Evolutionary conservation across 495 filamentous ascomycete genomes (phyloP), one percentile per base, ranked within the genome.

Genomic region (Penicillium subrubescens): DNA sequence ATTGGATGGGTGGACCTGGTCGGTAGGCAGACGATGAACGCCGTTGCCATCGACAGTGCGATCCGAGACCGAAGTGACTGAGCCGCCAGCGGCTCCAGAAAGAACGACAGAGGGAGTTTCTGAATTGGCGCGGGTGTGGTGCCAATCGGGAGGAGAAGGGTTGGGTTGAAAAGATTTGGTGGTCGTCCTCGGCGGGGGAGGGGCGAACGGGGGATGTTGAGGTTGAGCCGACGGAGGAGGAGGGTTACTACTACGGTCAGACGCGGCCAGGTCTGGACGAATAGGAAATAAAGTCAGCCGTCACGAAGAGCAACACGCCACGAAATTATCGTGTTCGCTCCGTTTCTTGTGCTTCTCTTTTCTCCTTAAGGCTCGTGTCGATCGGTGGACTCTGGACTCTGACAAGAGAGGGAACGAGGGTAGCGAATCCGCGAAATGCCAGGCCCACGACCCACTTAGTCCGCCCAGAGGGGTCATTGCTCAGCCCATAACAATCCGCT

Each of bases 41-140:
- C 76, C 75, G 75, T 74, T 73, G 75, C 78, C 74, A 68, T 77
- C 73, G 67, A 79, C 73, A 65, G 58, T 65, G 66, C 66, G 71
- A 70, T 73, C 71, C 41, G 68, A 65, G 64, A 67, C 62, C 60
- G 72, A 71, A 43, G 66, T 66, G 57, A 65, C 68, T 57, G 76
- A 70, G 74, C 75, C 72, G 74, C 73, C 77, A 69, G 77, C 73
- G 72, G 76, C 73, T 75, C 67, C 74, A 48, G 70, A 56, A 37
- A 72, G 66, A 29, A 68, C 56, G 59, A 72, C 60, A 59, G 67
- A 69, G 54, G 72, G 73, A 62, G 53, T 74, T 67, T 77, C 76
- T 35, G 77, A 77, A 66, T 73, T 76, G 68, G 77, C 65, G 55
- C 77, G 77, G 61, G 62, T 65, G 67, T 81, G 78, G 66, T 77